Percentiles rank a stretch among this genome's conserved stretches.
phyloP scores from a whole-genome alignment of 371 early-diverging fungal species.

The Mortierella sp. region DNA sequence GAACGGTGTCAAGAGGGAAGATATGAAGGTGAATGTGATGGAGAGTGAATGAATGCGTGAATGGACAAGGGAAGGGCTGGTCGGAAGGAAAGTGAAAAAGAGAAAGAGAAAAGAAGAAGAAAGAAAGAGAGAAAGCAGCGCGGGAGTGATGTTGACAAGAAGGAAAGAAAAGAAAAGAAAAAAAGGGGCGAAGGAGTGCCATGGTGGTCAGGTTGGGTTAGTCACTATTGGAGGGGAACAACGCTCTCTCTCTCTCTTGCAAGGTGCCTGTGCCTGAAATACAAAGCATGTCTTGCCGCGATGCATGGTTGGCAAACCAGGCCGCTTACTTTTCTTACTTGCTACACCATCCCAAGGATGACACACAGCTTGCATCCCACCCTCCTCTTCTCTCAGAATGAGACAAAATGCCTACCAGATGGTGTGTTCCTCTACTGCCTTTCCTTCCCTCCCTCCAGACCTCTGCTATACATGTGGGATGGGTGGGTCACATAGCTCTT shows the following conservation, averaged over 20 bases:
- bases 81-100: background rate
- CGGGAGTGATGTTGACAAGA: background rate
- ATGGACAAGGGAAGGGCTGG: background rate
- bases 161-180: background rate
- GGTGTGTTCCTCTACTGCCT: conserved; percentile 1
- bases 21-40: background rate
- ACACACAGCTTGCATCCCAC: background rate
- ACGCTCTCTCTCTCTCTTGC: background rate
- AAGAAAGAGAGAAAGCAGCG: background rate
- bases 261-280: background rate
- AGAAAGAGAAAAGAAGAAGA: background rate
- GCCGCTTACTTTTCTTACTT: background rate
- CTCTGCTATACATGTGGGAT: background rate
- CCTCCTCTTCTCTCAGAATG: background rate
- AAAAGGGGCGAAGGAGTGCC: background rate
- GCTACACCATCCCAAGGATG: background rate
- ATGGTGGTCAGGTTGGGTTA: conserved; percentile 3
- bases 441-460: background rate
- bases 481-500: conserved; percentile 8
- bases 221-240: background rate
- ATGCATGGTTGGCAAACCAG: background rate
- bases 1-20: background rate
- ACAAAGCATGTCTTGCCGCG: background rate
- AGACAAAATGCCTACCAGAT: conserved; percentile 20
- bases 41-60: background rate